Conservation (phyloP, 805 yeast genomes). For the Nakazawaea wyomingensis region DNA sequence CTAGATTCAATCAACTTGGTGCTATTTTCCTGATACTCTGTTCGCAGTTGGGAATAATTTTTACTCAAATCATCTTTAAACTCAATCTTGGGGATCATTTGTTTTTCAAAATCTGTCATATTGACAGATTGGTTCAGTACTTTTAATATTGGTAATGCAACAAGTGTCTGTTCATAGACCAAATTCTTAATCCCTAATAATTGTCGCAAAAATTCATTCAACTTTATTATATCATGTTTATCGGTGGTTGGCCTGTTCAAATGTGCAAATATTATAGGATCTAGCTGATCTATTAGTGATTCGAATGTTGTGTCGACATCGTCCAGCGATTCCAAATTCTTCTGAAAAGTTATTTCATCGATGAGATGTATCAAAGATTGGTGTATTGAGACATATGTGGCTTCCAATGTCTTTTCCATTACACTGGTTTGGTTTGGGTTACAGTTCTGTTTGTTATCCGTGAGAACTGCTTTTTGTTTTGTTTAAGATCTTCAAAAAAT, state of each 20-base stretch:
- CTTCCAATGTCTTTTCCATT: background rate
- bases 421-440: too few relatives aligned
- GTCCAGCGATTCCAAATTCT: slow-evolving; percentile 7
- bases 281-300: background rate
- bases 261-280: slow-evolving; percentile 7
- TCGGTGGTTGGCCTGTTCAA: background rate
- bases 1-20: slow-evolving; percentile 8
- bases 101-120: slow-evolving; percentile 6
- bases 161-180: slow-evolving; percentile 12
- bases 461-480: too few relatives aligned
- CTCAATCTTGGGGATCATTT: background rate
- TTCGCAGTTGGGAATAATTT: slow-evolving; percentile 1
- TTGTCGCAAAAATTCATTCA: slow-evolving; percentile 8
- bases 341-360: slow-evolving; percentile 26
- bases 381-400: slow-evolving; percentile 26
- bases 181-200: slow-evolving; percentile 9
- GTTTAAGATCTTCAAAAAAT: background rate
- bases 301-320: slow-evolving; percentile 1
- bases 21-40: slow-evolving; percentile 5
- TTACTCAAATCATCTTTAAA: slow-evolving; percentile 7
- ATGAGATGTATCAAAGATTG: slow-evolving; percentile 25
- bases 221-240: background rate
- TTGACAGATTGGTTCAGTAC: slow-evolving; percentile 10
- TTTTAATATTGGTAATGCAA: slow-evolving; percentile 15
- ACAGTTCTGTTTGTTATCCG: too few relatives aligned